These are phyloP conservation scores for Arthrinium phaeospermum DNA, from an alignment of 2,329 filamentous ascomycete genomes.

Conservation along the genomic window DNA sequence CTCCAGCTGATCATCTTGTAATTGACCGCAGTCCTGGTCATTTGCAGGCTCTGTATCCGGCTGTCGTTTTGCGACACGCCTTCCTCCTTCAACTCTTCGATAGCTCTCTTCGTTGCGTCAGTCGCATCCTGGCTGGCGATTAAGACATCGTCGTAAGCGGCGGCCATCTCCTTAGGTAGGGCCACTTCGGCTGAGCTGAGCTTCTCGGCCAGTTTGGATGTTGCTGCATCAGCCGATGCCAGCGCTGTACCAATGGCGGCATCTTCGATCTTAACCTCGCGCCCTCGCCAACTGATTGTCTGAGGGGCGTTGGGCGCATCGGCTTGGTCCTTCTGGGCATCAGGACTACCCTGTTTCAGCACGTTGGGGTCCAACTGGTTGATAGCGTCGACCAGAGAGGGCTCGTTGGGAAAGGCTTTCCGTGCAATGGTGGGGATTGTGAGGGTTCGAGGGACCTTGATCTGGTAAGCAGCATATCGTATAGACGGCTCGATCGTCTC, in stretches of 20 bases:
- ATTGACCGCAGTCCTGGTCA: slow-evolving; percentile 91
- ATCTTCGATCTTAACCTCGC: slow-evolving; percentile 88
- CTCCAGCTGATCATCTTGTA: slow-evolving; percentile 95
- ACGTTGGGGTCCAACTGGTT: slow-evolving; percentile 73
- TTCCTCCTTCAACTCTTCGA: slow-evolving; percentile 86
- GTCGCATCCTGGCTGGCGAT: slow-evolving; percentile 91
- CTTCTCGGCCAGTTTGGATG: slow-evolving; percentile 53
- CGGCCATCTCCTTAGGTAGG: slow-evolving; percentile 72
- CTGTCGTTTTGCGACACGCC: slow-evolving; percentile 82
- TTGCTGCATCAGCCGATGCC: slow-evolving; percentile 67
- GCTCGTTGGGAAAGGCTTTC: slow-evolving; percentile 75
- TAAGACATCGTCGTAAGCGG: slow-evolving; percentile 89
- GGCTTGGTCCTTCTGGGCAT: slow-evolving; percentile 55
- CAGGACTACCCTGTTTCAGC: slow-evolving; percentile 61
- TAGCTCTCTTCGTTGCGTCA: slow-evolving; percentile 90
- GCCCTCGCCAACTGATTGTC: slow-evolving; percentile 83
- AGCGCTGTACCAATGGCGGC: slow-evolving; percentile 88
- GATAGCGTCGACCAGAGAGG: slow-evolving; percentile 67
- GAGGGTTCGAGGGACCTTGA: slow-evolving; percentile 84
- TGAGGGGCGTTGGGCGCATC: slow-evolving; percentile 66
- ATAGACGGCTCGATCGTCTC: slow-evolving; percentile 92
- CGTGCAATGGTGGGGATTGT: slow-evolving; percentile 80
- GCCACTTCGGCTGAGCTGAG: slow-evolving; percentile 50
- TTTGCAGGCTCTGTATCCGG: slow-evolving; percentile 89
- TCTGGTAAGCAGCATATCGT: slow-evolving; percentile 91